Conservation (phyloP, 192 early-diverging fungal species). For the Coemansia reversa region DNA sequence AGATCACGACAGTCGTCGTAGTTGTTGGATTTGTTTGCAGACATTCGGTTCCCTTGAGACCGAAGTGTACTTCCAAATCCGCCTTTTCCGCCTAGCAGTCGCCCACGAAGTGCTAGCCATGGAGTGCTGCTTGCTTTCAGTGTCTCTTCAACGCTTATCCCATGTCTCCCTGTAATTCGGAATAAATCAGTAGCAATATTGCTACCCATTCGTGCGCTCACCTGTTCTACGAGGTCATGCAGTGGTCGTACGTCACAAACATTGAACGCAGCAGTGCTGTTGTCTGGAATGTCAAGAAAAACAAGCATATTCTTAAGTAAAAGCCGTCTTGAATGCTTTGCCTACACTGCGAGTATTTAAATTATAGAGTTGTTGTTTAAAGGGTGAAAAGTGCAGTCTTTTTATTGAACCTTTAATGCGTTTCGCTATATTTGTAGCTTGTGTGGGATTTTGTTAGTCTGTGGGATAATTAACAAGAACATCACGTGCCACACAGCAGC, state of each 20-base stretch:
- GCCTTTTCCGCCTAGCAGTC: constrained; percentile 84
- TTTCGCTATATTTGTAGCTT: not conserved
- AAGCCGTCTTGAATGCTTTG: not conserved
- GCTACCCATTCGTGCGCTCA: constrained; percentile 4
- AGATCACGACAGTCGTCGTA: constrained; percentile 94
- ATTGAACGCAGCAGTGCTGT: constrained; percentile 15
- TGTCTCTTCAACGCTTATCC: constrained; percentile 19
- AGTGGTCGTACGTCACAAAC: constrained; percentile 31
- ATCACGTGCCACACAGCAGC: not conserved
- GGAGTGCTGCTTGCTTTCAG: not conserved
- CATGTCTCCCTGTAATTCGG: constrained; percentile 36
- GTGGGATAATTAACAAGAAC: not conserved
- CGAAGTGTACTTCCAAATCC: constrained; percentile 95
- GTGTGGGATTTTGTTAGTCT: not conserved
- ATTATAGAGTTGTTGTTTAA: not conserved
- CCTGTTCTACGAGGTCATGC: constrained; percentile 23
- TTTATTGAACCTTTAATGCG: not conserved
- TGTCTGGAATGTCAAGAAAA: constrained; percentile 24
- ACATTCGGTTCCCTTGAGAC: constrained; percentile 88
- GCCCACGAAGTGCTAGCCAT: constrained; percentile 30
- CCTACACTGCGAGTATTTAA: not conserved
- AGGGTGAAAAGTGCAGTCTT: not conserved
- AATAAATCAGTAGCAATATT: not conserved
- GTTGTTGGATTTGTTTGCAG: constrained; percentile 84
- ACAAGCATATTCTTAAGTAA: constrained; percentile 23